A percentile compares a stretch with the other conserved stretches of the same genome.
Conservation (phyloP, 129 eudicot genomes). For the Saposhnikovia divaricata region DNA sequence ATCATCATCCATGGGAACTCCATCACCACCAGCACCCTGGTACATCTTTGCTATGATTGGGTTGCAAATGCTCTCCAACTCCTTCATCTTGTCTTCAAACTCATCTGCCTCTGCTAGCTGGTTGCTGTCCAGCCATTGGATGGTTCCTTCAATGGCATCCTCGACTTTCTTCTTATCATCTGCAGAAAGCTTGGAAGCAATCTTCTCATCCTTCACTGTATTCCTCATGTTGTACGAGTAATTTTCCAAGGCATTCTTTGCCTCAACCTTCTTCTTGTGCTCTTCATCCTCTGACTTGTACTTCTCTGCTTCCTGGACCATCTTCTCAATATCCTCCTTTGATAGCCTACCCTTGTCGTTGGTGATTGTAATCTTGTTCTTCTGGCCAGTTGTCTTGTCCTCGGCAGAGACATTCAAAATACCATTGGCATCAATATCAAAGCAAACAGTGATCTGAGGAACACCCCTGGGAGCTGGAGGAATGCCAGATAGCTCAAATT, state of each 20-base stretch:
- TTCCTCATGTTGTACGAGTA: constrained; percentile 34
- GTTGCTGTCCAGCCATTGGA: constrained; percentile 26
- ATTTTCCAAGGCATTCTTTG: constrained; percentile 33
- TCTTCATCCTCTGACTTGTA: constrained; percentile 29
- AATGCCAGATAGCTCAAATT: constrained; percentile 30
- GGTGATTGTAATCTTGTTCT: constrained; percentile 35
- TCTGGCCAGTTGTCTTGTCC: constrained; percentile 28
- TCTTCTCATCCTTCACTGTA: constrained; percentile 30
- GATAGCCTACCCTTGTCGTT: constrained; percentile 31
- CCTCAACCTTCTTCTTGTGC: constrained; percentile 35
- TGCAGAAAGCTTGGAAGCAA: constrained; percentile 18
- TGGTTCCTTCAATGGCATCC: constrained; percentile 29
- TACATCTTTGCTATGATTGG: constrained; percentile 34
- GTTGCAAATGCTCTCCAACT: constrained; percentile 31
- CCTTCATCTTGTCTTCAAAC: constrained; percentile 32
- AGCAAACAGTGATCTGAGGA: constrained; percentile 26
- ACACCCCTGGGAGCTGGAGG: constrained; percentile 35
- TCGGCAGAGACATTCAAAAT: constrained; percentile 29
- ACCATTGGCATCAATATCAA: constrained; percentile 32
- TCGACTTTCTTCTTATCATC: constrained; percentile 32
- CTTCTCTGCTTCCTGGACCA: constrained; percentile 33
- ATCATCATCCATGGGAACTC: constrained; percentile 20
- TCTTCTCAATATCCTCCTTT: constrained; percentile 26
- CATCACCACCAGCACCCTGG: constrained; percentile 19
- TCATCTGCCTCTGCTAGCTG: constrained; percentile 29